Evolutionary conservation across 2,329 filamentous ascomycete species (phyloP).

Genomic region (Talaromyces sp.): DNA sequence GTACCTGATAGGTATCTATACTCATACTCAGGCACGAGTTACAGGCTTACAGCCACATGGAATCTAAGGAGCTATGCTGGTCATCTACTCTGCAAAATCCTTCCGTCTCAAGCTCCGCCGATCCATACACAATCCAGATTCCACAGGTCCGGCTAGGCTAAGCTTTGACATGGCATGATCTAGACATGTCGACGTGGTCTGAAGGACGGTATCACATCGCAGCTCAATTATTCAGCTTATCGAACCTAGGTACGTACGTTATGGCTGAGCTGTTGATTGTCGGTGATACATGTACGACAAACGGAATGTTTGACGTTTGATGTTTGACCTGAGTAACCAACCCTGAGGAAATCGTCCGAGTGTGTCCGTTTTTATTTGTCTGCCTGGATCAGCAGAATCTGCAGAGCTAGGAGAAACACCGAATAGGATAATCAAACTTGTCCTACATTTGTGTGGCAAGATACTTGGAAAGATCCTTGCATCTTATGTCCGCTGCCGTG

Average conservation of each 20-base stretch:
- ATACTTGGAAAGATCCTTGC: neutral
- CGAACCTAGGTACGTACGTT: neutral
- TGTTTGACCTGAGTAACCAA: constrained; percentile 11
- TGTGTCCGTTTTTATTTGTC: neutral
- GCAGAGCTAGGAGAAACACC: too few relatives aligned
- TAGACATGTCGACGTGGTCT: neutral
- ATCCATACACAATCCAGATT: neutral
- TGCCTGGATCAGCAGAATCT: neutral
- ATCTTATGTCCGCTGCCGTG: neutral
- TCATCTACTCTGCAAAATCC: neutral
- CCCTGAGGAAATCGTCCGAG: constrained; percentile 17
- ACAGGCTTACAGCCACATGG: neutral
- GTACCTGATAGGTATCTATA: neutral
- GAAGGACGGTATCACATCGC: neutral
- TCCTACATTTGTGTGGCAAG: neutral
- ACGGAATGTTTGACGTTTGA: constrained; percentile 8
- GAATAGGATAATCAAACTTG: neutral
- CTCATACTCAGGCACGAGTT: neutral
- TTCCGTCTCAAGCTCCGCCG: neutral
- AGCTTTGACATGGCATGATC: constrained; percentile 6
- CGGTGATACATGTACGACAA: neutral
- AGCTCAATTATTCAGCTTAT: neutral
- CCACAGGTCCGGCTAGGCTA: neutral
- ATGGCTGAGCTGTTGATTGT: neutral
- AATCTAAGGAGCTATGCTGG: neutral